Percentiles rank a stretch among this genome's conserved stretches.
These are phyloP conservation scores for Cladosporium sp. DNA, from an alignment of 2,329 filamentous ascomycete genomes.

Conservation along the genomic window DNA sequence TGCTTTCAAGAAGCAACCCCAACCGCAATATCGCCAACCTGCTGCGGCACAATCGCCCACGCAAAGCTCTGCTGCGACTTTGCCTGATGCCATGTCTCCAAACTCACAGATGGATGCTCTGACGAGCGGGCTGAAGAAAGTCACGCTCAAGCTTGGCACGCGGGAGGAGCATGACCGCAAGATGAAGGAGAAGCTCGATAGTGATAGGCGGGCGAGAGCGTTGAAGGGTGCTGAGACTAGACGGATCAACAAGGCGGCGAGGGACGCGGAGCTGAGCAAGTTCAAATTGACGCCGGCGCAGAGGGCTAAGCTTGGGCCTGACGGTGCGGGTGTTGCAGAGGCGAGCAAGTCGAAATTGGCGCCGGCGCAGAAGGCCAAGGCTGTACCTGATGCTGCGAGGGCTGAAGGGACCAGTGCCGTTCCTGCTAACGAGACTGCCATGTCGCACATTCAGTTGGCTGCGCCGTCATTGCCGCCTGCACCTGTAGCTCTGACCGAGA, in stretches of 20 bases:
- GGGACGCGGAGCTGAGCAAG: slow-evolving; percentile 26
- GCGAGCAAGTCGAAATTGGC: neutral
- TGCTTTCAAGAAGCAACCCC: slow-evolving; percentile 26
- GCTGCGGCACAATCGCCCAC: neutral
- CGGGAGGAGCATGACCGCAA: slow-evolving; percentile 56
- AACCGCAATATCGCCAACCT: neutral
- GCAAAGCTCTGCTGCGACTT: slow-evolving; percentile 5
- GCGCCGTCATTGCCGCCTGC: neutral
- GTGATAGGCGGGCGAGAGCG: slow-evolving; percentile 36
- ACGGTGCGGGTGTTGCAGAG: neutral
- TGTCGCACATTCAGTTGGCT: no score
- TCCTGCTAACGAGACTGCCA: neutral
- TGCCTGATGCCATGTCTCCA: slow-evolving; percentile 11
- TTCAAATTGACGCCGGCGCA: slow-evolving; percentile 14
- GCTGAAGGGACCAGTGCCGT: neutral
- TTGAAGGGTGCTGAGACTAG: slow-evolving; percentile 37
- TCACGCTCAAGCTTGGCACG: slow-evolving; percentile 60
- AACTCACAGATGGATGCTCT: slow-evolving; percentile 50
- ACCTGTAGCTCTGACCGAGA: neutral
- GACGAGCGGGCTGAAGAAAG: slow-evolving; percentile 55
- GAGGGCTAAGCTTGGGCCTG: slow-evolving; percentile 12
- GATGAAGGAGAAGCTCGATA: slow-evolving; percentile 45
- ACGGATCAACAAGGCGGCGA: slow-evolving; percentile 35
- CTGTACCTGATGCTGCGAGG: neutral
- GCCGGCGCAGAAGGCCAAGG: slow-evolving; percentile 12